Conservation (phyloP, 495 filamentous ascomycete species). For the Neurospora tetraspora region DNA sequence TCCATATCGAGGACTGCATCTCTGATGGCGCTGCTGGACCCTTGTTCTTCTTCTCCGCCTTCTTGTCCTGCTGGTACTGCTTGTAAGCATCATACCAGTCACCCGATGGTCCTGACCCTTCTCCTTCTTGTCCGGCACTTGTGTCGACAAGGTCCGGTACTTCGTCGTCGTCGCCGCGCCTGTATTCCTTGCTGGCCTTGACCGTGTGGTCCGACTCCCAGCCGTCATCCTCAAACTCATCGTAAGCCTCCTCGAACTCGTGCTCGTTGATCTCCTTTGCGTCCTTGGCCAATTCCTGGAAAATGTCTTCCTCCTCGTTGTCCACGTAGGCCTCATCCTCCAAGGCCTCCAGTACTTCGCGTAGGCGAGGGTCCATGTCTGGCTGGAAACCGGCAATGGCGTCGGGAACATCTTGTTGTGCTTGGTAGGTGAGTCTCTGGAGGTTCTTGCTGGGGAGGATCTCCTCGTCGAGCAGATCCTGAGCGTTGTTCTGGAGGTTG, state of each 20-base stretch:
- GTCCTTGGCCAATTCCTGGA: conserved; percentile 65
- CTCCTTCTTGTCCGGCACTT: conserved; percentile 24
- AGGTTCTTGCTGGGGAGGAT: conserved; percentile 62
- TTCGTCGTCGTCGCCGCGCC: conserved; percentile 26
- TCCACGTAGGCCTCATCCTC: conserved; percentile 97
- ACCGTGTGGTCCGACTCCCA: conserved; percentile 95
- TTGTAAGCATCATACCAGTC: conserved; percentile 85
- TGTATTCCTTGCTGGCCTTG: conserved; percentile 48
- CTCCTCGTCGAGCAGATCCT: conserved; percentile 55
- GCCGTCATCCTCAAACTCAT: conserved; percentile 50
- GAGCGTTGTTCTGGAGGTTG: conserved; percentile 47
- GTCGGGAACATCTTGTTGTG: conserved; percentile 89
- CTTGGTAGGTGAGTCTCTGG: conserved; percentile 70
- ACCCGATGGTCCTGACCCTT: conserved; percentile 38
- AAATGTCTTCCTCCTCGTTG: conserved; percentile 70
- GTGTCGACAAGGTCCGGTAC: conserved; percentile 39
- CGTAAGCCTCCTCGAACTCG: conserved; percentile 46
- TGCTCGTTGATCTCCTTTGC: conserved; percentile 47
- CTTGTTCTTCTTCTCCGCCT: conserved; percentile 28
- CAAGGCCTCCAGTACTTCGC: conserved; percentile 87
- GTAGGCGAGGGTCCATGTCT: conserved; percentile 91
- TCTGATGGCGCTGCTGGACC: conserved; percentile 43
- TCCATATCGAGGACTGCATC: conserved; percentile 65
- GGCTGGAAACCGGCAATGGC: conserved; percentile 87
- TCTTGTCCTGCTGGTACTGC: conserved; percentile 76